Evolutionary conservation across 495 filamentous ascomycete genomes (phyloP).

Genomic region (Penicillium bovifimosum): DNA sequence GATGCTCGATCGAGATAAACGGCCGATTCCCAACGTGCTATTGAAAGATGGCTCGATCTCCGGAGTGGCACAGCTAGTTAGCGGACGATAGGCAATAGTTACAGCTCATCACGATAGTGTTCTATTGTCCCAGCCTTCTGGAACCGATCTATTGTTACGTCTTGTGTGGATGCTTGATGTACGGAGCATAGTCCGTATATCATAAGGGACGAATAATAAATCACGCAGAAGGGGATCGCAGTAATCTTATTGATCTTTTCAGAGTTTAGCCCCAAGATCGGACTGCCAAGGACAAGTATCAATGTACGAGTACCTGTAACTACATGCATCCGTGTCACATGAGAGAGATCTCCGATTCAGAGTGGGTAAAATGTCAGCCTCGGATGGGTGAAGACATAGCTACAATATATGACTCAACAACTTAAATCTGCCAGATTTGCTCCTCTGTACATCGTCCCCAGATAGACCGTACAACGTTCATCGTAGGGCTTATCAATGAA

Average conservation of each 20-base stretch:
- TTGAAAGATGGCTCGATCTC: not conserved
- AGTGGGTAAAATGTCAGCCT: slow-evolving; percentile 6
- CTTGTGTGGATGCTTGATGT: too few relatives aligned
- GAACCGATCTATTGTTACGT: not conserved
- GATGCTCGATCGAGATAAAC: slow-evolving; percentile 21
- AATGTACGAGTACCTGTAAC: slow-evolving; percentile 1
- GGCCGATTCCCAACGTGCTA: slow-evolving; percentile 4
- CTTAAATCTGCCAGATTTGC: not conserved
- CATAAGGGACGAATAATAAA: too few relatives aligned
- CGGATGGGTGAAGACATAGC: not conserved
- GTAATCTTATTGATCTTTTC: not conserved
- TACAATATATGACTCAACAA: too few relatives aligned
- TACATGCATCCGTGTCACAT: slow-evolving; percentile 5
- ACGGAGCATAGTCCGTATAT: too few relatives aligned
- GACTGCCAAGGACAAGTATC: not conserved
- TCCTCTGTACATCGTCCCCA: not conserved
- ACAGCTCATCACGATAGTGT: not conserved
- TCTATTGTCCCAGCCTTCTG: not conserved
- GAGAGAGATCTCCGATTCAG: slow-evolving; percentile 11
- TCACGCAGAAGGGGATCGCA: too few relatives aligned
- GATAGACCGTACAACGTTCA: too few relatives aligned
- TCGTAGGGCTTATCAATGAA: not conserved
- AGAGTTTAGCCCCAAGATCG: not conserved
- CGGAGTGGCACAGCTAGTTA: not conserved
- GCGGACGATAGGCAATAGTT: not conserved